Evolutionary conservation across 371 early-diverging fungal genomes (phyloP).

Genomic region (Circinella umbellata): DNA sequence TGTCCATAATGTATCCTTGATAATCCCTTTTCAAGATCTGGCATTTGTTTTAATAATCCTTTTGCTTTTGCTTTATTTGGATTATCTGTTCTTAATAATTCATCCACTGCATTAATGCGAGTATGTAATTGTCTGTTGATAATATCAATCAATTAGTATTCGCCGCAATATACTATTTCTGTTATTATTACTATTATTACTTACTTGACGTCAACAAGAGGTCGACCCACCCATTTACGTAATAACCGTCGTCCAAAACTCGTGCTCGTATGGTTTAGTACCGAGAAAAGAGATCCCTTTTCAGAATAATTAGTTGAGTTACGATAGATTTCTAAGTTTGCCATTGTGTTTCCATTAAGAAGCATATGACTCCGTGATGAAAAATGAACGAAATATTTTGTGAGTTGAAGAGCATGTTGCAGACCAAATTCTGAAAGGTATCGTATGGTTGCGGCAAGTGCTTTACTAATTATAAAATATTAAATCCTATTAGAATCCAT

Average conservation of each 20-base stretch:
- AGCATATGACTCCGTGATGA: conserved; percentile 73
- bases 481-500: too few relatives aligned
- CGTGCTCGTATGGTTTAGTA: conserved; percentile 73
- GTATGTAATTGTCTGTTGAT: conserved; percentile 58
- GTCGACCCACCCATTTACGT: conserved; percentile 82
- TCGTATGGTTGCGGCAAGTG: conserved; percentile 60
- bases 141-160: neutral
- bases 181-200: neutral
- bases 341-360: conserved; percentile 75
- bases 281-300: conserved; percentile 66
- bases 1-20: conserved; percentile 74
- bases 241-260: conserved; percentile 79
- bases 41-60: conserved; percentile 46
- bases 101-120: conserved; percentile 74
- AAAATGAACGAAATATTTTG: conserved; percentile 72
- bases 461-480: conserved; percentile 26
- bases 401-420: conserved; percentile 55
- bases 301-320: conserved; percentile 59
- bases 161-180: too few relatives aligned
- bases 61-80: conserved; percentile 28
- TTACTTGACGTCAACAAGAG: conserved; percentile 57
- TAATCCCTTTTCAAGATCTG: conserved; percentile 80
- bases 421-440: conserved; percentile 72
- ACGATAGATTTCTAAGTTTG: conserved; percentile 77
- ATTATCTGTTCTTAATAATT: conserved; percentile 50